phyloP scores from a whole-genome alignment of 2,329 filamentous ascomycete genomes.

The Verticillium albo-atrum region DNA sequence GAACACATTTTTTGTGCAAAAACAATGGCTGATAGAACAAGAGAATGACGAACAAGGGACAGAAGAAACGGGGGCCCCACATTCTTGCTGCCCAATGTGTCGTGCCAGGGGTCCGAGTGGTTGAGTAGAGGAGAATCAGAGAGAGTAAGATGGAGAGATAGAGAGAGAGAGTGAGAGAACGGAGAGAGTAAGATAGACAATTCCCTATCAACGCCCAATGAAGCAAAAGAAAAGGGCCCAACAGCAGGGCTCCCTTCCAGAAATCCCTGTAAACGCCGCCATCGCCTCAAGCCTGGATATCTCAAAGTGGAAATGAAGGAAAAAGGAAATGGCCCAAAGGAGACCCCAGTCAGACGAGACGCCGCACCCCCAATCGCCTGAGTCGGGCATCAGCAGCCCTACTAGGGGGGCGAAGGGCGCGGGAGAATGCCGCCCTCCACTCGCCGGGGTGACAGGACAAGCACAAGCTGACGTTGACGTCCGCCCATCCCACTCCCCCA shows the following conservation, averaged over 20 bases:
- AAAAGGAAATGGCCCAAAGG: not conserved
- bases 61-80: not conserved
- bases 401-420: conserved; percentile 4
- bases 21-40: not conserved
- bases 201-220: not conserved
- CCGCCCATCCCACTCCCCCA: not conserved
- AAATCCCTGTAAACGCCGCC: not conserved
- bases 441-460: no score
- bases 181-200: no score
- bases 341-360: not conserved
- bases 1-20: no score
- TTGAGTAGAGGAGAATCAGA: not conserved
- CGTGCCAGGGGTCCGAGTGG: not conserved
- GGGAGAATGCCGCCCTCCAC: no score
- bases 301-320: not conserved
- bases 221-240: not conserved
- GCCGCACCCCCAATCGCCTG: not conserved
- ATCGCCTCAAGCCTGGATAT: not conserved
- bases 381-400: not conserved
- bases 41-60: not conserved
- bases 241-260: not conserved
- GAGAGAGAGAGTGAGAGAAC: not conserved
- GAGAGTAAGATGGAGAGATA: not conserved
- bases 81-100: not conserved
- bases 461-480: not conserved